Base-by-base conservation (phyloP, 345 rosid species). In the Nasturtium officinale region DNA sequence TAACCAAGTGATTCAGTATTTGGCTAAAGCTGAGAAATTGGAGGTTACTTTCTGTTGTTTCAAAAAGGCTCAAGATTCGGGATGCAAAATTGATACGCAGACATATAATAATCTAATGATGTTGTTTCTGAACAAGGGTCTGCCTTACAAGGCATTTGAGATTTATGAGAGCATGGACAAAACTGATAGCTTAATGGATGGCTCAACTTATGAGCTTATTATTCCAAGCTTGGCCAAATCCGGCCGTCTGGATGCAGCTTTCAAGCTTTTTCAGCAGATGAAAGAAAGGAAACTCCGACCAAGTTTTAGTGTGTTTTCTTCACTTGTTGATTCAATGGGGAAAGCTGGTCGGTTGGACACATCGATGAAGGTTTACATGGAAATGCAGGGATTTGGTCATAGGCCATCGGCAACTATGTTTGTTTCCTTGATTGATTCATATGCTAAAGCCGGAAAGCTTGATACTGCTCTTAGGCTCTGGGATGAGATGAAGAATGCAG, bases 121-220 rank as follows among this genome's bases (percentile, higher is more conserved):
- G 42, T 79, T 92, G 87, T 96, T 96, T 79, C 70, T 90, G 81
- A 84, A 84, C 73, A 92, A 85, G 85, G 96, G 97, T 6, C 67
- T 96, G 77, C 94, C 99, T 9, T 95, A 90, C 50, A 92, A 92
- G 81, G 96, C 99, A 0, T 96, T 92, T 75, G 99, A 90, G 96
- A 92, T 96, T 59, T 96, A 91, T 7, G 97, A 90, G 84, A 89
- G 88, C 82, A 90, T 96, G 97, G 91, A 86, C 77, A 84, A 80
- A n/a, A 83, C 91, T 6, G 82, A 79, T 53, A 82, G 84, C 79
- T 80, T 82, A 56, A 69, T 92, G 83, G 96, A 92, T 79, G 86
- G 80, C 57, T 82, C 92, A 3, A 90, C 96, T 16, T 96, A 87
- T 79, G 99, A 96, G 83, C 71, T 96, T 80, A 84, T 95, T 59